Evolutionary conservation across 345 rosid genomes (phyloP).

Genomic region (Syzygium oleosum): DNA sequence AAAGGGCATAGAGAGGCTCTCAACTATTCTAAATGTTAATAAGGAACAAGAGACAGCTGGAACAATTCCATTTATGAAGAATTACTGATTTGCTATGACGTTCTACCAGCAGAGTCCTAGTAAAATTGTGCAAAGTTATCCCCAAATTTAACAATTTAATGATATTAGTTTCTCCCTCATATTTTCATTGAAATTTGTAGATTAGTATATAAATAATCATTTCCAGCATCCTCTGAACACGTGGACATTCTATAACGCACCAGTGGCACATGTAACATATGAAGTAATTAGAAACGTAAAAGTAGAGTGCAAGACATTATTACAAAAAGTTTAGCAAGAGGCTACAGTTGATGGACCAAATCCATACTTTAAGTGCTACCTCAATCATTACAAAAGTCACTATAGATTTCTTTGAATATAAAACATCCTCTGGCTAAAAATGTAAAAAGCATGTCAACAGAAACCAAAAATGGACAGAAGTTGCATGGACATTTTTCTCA

Average conservation of each 20-base stretch:
- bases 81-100: neutral
- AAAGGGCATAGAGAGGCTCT: neutral
- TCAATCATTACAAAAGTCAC: neutral
- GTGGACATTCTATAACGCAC: neutral
- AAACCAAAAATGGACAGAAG: neutral
- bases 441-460: neutral
- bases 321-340: neutral
- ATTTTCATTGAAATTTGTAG: neutral
- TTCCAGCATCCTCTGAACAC: neutral
- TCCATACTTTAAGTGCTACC: neutral
- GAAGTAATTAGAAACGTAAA: neutral
- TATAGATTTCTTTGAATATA: neutral
- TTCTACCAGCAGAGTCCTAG: neutral
- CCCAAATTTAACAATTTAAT: neutral
- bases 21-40: neutral
- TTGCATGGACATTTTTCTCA: neutral
- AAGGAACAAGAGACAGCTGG: neutral
- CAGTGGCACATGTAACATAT: neutral
- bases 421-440: neutral
- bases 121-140: neutral
- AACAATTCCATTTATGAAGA: neutral
- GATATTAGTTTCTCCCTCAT: neutral
- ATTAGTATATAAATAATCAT: neutral
- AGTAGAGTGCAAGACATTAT: neutral
- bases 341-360: neutral